Evolutionary conservation across 805 yeast species (phyloP), one percentile per base, ranked within the genome.

Genomic region (Jamesozyma gamospora): DNA sequence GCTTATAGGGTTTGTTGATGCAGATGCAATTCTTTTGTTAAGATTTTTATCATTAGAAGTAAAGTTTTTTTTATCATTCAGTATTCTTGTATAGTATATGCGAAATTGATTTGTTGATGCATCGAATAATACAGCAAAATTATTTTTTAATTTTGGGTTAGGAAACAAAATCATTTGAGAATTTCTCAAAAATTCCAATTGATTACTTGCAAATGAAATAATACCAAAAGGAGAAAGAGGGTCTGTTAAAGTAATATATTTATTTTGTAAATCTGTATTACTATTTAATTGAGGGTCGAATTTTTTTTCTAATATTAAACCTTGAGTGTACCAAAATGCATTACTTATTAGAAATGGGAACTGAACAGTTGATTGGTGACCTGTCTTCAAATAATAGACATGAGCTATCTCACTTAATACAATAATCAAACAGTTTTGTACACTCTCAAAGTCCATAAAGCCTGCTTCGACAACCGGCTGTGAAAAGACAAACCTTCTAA

Each of bases 151-250:
- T 7, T 40, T 40, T n/a, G 29, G 21, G n/a, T 36, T 36, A 3
- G 62, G 59, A 36, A 58, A 52, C 27, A 48, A 36, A n/a, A 58
- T 26, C 43, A 59, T 42, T 25, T 46, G 41, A 6, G 48, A 33
- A 40, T 50, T 35, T 17, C 24, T 40, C 28, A 42, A 31, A 16
- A 28, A 28, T 5, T 40, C 42, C 6, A 16, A 10, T 56, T 10
- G 72, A 60, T 52, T 68, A 38, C 87, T 76, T 0, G 86, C 75
- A 0, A 90, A 77, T 1, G 77, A 75, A 4, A 86, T 72, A 4
- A 75, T 64, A 2, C 94, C 86, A 41, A 83, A 69, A 4, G 84
- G 92, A 2, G 75, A 73, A 44, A 81, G 62, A 1, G 95, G 90
- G 53, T 84, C 94, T 1, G 77, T 69, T 42, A 86, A 55, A 0